Percentiles rank a stretch among this genome's conserved stretches.
These are phyloP conservation scores for Aegle marmelos DNA, from an alignment of 345 rosid species.

Conservation along the genomic window DNA sequence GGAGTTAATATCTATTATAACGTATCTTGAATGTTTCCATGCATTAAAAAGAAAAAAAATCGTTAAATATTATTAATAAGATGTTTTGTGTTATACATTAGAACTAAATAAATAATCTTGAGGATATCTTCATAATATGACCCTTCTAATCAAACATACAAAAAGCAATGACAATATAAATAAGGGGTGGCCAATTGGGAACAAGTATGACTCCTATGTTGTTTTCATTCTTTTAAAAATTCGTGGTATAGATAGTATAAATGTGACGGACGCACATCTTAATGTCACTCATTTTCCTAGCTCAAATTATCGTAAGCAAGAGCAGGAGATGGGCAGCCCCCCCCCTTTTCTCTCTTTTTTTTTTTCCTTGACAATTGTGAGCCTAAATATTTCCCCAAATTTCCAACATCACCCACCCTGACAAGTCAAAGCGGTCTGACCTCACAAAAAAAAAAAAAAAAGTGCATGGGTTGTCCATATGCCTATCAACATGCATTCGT, in stretches of 20 bases:
- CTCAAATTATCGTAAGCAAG: neutral
- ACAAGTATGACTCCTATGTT: neutral
- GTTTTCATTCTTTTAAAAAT: neutral
- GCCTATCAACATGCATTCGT: slow-evolving; percentile 5
- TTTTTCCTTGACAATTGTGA: neutral
- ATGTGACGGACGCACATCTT: neutral
- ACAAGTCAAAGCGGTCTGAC: slow-evolving; percentile 19
- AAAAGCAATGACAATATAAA: neutral
- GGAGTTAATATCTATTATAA: too few relatives aligned
- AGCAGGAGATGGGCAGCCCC: neutral
- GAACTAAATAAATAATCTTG: neutral
- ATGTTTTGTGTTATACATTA: neutral
- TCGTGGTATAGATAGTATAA: neutral
- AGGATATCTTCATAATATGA: neutral
- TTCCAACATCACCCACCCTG: slow-evolving; percentile 15
- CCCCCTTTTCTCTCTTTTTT: neutral
- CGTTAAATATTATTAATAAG: too few relatives aligned
- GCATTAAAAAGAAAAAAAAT: too few relatives aligned
- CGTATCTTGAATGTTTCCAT: too few relatives aligned
- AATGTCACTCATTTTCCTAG: neutral
- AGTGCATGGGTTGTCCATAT: slow-evolving; percentile 12
- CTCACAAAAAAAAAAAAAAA: too few relatives aligned
- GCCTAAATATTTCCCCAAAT: neutral
- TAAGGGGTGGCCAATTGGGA: neutral
- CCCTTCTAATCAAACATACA: neutral